Evolutionary conservation across 2,329 filamentous ascomycete species (phyloP).

Genomic region (Monilinia laxa): DNA sequence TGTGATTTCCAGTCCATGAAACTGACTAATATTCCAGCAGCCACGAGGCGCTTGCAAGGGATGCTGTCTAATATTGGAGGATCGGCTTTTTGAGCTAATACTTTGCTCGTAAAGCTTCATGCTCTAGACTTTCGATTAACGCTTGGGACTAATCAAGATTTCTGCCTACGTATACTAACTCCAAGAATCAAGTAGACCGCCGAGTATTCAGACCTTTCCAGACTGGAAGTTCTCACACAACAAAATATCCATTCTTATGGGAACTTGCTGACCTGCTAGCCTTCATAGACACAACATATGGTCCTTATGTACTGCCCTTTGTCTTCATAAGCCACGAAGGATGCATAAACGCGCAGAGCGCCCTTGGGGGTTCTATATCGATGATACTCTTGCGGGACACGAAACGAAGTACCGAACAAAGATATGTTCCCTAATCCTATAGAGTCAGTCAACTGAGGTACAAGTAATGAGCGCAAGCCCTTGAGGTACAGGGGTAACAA

Average conservation of each 20-base stretch:
- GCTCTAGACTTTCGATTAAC: not conserved
- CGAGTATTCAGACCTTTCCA: not conserved
- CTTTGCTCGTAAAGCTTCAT: not conserved
- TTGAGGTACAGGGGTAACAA: too few species aligned
- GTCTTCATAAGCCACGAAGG: too few species aligned
- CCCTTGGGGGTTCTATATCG: not conserved
- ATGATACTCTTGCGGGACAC: too few species aligned
- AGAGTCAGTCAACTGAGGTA: too few species aligned
- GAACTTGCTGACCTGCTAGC: not conserved
- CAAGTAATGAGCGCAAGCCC: too few species aligned
- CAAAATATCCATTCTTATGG: not conserved
- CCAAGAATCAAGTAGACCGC: rapidly evolving
- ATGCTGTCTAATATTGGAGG: not conserved
- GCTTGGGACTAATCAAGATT: not conserved
- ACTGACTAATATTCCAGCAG: too few species aligned
- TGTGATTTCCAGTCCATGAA: too few species aligned
- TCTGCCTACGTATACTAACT: not conserved
- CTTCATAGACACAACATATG: too few species aligned
- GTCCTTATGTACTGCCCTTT: not conserved
- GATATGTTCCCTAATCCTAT: too few species aligned
- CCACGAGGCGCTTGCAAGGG: too few species aligned
- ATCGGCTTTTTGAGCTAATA: not conserved
- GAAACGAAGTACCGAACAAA: too few species aligned
- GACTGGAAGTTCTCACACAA: not conserved
- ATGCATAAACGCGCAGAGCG: not conserved